Conservation (phyloP, 2,329 filamentous ascomycete species). For the Hypoxylon sp. region DNA sequence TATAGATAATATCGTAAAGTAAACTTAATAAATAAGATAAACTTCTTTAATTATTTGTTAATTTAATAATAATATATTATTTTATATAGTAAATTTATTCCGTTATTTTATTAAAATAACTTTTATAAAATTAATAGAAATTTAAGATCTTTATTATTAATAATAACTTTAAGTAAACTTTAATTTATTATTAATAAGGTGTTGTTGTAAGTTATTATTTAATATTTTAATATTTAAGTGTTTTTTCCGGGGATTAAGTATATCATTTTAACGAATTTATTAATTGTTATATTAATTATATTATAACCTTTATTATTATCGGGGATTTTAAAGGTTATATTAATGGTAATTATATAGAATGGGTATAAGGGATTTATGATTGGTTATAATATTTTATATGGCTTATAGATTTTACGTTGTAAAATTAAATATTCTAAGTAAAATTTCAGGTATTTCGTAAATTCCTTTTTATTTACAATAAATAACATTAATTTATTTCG, state of each 20-base stretch:
- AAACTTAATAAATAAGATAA: too few species aligned
- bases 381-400: not conserved
- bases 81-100: not conserved
- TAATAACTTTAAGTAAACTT: not conserved
- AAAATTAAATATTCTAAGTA: too few species aligned
- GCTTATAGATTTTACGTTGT: too few species aligned
- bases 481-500: too few species aligned
- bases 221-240: not conserved
- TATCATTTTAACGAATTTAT: not conserved
- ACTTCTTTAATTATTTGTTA: too few species aligned
- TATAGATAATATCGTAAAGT: slow-evolving; percentile 2
- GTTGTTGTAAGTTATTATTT: too few species aligned
- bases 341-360: not conserved
- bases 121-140: slow-evolving; percentile 8
- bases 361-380: not conserved
- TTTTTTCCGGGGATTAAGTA: not conserved
- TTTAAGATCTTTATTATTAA: slow-evolving; percentile 4
- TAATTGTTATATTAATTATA: not conserved
- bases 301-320: not conserved
- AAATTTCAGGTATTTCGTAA: too few species aligned
- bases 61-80: too few species aligned
- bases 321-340: not conserved
- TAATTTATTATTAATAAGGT: not conserved
- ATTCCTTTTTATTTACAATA: too few species aligned
- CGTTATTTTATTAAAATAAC: not conserved